phyloP scores from a whole-genome alignment of 768 basidiomycete species.

The Rhizopogon vinicolor region DNA sequence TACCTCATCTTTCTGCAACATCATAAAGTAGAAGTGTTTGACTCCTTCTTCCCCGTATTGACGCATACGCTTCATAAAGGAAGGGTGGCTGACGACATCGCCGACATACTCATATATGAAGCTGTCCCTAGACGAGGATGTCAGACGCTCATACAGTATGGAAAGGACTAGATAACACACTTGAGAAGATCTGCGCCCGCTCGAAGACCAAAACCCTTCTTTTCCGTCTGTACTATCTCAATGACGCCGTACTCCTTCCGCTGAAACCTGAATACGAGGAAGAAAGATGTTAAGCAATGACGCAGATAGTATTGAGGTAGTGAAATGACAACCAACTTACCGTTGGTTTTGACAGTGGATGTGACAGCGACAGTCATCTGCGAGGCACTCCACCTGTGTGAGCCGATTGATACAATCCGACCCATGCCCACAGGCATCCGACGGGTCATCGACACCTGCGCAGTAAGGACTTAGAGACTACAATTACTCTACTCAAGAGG shows the following conservation, averaged over 20 bases:
- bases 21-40: conserved; percentile 99
- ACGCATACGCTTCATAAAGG: conserved; percentile 92
- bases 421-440: conserved; percentile 74
- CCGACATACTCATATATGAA: conserved; percentile 99
- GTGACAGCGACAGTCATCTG: conserved; percentile 82
- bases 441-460: conserved; percentile 55
- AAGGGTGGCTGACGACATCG: conserved; percentile 84
- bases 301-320: background rate
- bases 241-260: conserved; percentile 80
- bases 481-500: conserved; percentile 15
- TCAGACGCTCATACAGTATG: conserved; percentile 3
- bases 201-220: conserved; percentile 93
- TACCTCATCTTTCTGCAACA: conserved; percentile 97
- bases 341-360: conserved; percentile 88
- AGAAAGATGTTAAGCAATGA: conserved; percentile 2
- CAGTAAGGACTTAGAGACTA: conserved; percentile 25
- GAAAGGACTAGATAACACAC: conserved; percentile 33
- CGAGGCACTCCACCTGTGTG: conserved; percentile 95
- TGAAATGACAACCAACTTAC: conserved; percentile 34
- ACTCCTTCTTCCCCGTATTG: conserved; percentile 92
- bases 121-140: conserved; percentile 52
- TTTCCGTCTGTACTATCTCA: conserved; percentile 88
- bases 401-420: conserved; percentile 97
- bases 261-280: conserved; percentile 64
- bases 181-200: conserved; percentile 62